These are phyloP conservation scores for Geranium incanum DNA, from an alignment of 441 rosid genomes.

Conservation along the genomic window DNA sequence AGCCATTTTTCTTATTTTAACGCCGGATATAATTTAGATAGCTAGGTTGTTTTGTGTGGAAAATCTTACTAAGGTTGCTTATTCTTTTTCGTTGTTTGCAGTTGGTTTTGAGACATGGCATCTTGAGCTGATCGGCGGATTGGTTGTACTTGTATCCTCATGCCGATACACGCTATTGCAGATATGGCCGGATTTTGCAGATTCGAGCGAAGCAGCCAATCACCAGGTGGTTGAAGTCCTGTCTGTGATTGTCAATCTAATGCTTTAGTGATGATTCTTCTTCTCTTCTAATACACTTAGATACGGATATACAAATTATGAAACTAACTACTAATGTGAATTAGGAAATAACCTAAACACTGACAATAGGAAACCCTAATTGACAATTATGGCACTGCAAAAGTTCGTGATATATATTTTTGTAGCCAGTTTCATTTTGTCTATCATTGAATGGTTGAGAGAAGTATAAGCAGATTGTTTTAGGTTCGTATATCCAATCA, in stretches of 20 bases:
- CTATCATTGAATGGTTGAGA: background rate
- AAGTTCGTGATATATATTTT: background rate
- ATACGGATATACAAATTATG: too few species aligned
- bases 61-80: constrained; percentile 4
- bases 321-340: too few species aligned
- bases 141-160: constrained; percentile 61
- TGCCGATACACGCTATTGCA: constrained; percentile 58
- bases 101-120: constrained; percentile 82
- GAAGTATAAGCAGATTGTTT: background rate
- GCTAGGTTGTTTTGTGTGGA: background rate
- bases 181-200: constrained; percentile 72
- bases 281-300: too few species aligned
- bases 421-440: background rate
- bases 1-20: too few species aligned
- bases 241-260: background rate
- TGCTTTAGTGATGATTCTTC: too few species aligned
- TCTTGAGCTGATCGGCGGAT: constrained; percentile 58
- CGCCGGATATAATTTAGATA: background rate
- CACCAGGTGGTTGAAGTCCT: constrained; percentile 43
- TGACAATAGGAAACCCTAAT: too few species aligned
- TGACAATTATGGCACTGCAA: background rate
- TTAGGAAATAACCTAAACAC: too few species aligned
- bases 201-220: constrained; percentile 78
- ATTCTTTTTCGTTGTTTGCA: constrained; percentile 29
- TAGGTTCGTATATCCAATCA: background rate